phyloP scores from a whole-genome alignment of 192 early-diverging fungal genomes.

The Coemansia sp. region DNA sequence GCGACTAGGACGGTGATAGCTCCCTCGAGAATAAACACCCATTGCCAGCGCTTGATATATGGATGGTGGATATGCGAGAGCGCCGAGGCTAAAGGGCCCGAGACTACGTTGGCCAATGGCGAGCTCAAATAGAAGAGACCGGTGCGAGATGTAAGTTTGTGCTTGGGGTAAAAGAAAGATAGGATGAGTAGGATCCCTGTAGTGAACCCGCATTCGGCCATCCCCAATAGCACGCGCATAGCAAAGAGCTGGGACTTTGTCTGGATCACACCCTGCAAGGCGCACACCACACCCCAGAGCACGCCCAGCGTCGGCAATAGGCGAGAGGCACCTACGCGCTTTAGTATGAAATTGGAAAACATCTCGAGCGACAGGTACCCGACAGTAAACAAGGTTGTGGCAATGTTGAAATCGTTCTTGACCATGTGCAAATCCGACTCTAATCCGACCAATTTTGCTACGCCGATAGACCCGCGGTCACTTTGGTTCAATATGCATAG shows the following conservation, averaged over 20 bases:
- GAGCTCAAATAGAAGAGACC: conserved; percentile 49
- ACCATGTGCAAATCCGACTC: conserved; percentile 46
- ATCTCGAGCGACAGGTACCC: conserved; percentile 46
- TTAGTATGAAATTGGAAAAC: conserved; percentile 54
- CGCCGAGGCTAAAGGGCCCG: conserved; percentile 49
- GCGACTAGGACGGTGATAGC: conserved; percentile 36
- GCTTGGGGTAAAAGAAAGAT: conserved; percentile 52
- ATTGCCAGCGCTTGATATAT: conserved; percentile 52
- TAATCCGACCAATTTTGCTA: conserved; percentile 54
- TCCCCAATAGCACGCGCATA: conserved; percentile 45
- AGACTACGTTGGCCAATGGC: conserved; percentile 38
- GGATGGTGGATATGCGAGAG: conserved; percentile 48
- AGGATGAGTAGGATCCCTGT: conserved; percentile 38
- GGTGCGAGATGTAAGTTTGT: conserved; percentile 24
- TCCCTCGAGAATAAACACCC: conserved; percentile 56
- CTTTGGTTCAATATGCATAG: conserved; percentile 48
- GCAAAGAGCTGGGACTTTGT: conserved; percentile 43
- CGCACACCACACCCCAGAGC: conserved; percentile 47
- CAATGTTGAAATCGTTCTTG: conserved; percentile 54
- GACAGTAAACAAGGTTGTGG: conserved; percentile 44
- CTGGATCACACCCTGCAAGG: conserved; percentile 40
- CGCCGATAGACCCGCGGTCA: conserved; percentile 50
- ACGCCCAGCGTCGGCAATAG: conserved; percentile 47
- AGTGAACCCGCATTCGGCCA: conserved; percentile 51
- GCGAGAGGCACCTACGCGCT: conserved; percentile 39